Conservation (phyloP, 805 yeast species). For the Priceomyces haplophilus region DNA sequence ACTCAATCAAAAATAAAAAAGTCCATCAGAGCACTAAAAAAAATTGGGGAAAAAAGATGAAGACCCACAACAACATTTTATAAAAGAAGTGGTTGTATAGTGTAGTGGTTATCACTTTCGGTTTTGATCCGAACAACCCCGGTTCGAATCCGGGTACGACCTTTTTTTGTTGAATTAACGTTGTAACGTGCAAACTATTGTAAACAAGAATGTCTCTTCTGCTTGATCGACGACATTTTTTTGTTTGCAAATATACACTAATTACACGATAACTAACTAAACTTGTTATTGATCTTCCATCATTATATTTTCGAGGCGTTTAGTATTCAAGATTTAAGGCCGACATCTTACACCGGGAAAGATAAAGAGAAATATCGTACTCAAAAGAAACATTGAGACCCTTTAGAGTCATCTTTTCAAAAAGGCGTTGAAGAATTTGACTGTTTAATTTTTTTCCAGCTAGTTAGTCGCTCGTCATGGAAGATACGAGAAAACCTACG, state of each 20-base stretch:
- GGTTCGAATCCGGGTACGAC: constrained; percentile 85
- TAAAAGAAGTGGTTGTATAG: constrained; percentile 45
- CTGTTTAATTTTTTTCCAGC: too few relatives aligned
- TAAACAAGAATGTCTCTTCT: constrained; percentile 1
- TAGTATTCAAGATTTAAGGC: too few relatives aligned
- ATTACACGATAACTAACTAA: constrained; percentile 4
- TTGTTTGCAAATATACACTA: constrained; percentile 4
- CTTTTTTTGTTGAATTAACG: constrained; percentile 20
- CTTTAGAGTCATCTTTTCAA: too few relatives aligned
- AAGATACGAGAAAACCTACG: constrained; percentile 19
- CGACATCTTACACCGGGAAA: too few relatives aligned
- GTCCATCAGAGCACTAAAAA: too few relatives aligned
- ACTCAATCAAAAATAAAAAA: too few relatives aligned
- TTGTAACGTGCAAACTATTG: constrained; percentile 1
- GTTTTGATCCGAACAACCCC: constrained; percentile 81
- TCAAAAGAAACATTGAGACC: too few relatives aligned
- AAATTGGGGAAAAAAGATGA: too few relatives aligned
- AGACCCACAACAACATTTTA: too few relatives aligned
- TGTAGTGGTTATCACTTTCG: constrained; percentile 81
- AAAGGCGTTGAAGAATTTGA: too few relatives aligned
- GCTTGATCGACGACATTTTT: constrained; percentile 1
- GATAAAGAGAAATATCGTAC: too few relatives aligned
- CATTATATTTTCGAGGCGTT: background rate
- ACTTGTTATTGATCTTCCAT: constrained; percentile 1
- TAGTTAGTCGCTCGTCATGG: constrained; percentile 11